Conservation (phyloP, 768 basidiomycete genomes). For the Tricholoma saponaceum region DNA sequence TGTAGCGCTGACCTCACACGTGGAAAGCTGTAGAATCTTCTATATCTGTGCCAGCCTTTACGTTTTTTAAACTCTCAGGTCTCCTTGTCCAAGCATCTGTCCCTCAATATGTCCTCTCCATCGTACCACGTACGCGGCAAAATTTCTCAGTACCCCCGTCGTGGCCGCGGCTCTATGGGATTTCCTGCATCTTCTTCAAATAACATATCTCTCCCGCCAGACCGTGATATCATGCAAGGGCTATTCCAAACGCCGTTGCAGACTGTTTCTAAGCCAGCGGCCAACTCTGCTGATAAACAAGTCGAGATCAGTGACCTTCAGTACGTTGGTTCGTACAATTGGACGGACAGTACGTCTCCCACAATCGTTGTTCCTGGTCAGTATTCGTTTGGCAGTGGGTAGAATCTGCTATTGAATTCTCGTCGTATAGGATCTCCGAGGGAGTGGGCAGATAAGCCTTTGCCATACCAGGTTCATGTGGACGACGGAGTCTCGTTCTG, state of each 20-base stretch:
- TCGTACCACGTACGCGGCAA: neutral
- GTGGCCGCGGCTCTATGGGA: neutral
- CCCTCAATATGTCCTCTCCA: neutral
- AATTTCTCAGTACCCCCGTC: neutral
- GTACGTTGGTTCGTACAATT: slow-evolving; percentile 49
- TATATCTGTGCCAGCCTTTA: neutral
- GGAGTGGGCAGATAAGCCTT: slow-evolving; percentile 41
- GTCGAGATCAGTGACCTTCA: slow-evolving; percentile 34
- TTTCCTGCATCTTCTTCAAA: neutral
- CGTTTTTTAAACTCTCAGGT: neutral
- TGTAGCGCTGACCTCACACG: too few species aligned
- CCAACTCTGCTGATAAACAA: slow-evolving; percentile 19
- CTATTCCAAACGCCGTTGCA: slow-evolving; percentile 23
- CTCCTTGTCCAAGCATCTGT: neutral
- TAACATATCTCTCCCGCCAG: slow-evolving; percentile 23
- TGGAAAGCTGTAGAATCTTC: neutral
- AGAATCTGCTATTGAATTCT: neutral
- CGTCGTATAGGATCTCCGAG: slow-evolving; percentile 40
- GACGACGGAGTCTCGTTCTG: slow-evolving; percentile 47
- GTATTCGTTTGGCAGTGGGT: slow-evolving; percentile 6
- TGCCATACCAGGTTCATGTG: slow-evolving; percentile 50
- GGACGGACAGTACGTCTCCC: slow-evolving; percentile 37
- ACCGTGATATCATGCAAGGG: slow-evolving; percentile 34
- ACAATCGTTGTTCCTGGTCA: slow-evolving; percentile 52
- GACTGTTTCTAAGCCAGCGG: slow-evolving; percentile 20